Base-by-base conservation (phyloP, 2,329 filamentous ascomycete genomes). In the Emericellopsis cladophorae region DNA sequence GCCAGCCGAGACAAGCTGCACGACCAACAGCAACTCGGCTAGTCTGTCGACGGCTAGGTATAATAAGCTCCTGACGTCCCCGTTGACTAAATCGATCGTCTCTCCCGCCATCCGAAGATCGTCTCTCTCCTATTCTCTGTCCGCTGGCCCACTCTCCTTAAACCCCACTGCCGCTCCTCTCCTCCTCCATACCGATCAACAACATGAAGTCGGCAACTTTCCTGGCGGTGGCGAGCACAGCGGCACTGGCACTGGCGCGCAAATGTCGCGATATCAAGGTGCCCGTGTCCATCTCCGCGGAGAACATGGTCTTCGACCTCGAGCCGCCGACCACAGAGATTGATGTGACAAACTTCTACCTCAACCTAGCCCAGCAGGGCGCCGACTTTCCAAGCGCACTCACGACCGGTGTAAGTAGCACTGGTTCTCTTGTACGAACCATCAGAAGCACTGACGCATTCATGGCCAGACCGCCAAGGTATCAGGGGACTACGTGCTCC, bases 301-400 rank as follows among this genome's bases (percentile, higher is more conserved):
- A 69, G 21, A 76, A 79, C 43, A 69, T 58, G 1, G 53, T 68
- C 6, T 80, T 79, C 52, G 57, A 68, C 44, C 42, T 73, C 11
- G 48, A 64, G n/a, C 51, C 66, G 0, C 64, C 72, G 7, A 53
- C 57, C 37, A 65, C 55, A n/a, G 70, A 77, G 48, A 63, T 77
- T 29, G 75, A 81, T 3, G 70, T 71, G 2, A 71, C 72, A 11
- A 65, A 71, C 45, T 74, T 81, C 47, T 55, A 70, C 24, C 57
- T 78, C 41, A 61, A 67, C 41, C 44, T 69, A n/a, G 62, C 63
- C 2, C 59, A 61, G 31, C 66, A 70, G 35, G 67, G 68, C n/a
- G 51, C 58, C 35, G 73, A 79, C 49, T 73, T 65, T 49, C 64
- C 66, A 0, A 54, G 59, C 2, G 50, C 57, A 9, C 48, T 67